phyloP scores from a whole-genome alignment of 169 alveolate species.

The Neospora caninum region DNA sequence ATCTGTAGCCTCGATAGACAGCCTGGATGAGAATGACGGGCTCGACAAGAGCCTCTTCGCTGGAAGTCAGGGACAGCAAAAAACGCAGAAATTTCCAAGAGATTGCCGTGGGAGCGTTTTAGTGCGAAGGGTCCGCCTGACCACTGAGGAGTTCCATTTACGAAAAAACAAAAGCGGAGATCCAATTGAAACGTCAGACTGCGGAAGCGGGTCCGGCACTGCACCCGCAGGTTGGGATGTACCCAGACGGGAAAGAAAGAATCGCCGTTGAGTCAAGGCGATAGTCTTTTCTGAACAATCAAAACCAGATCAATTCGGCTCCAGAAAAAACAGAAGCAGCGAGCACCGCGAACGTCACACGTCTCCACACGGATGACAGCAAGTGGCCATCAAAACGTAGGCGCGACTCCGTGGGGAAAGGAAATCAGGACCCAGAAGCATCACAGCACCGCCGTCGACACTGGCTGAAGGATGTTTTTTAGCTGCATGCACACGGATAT shows the following conservation, averaged over 20 bases:
- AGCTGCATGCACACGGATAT: background rate
- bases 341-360: no score
- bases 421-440: no score
- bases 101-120: no score
- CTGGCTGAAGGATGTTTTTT: background rate
- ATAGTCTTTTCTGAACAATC: no score
- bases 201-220: background rate
- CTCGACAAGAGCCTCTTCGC: background rate
- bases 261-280: background rate
- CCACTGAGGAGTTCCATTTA: background rate
- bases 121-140: no score
- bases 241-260: background rate
- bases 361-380: no score
- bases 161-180: background rate
- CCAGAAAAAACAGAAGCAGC: no score
- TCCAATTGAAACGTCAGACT: no score
- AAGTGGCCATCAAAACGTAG: no score
- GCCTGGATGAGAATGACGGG: slow-evolving; percentile 37
- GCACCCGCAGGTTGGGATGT: background rate
- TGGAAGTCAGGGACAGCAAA: background rate
- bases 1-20: slow-evolving; percentile 6
- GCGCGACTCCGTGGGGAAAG: no score
- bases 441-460: no score
- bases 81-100: background rate
- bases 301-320: no score